Percentiles rank a stretch among this genome's conserved stretches.
These are phyloP conservation scores for Sporothrix inflata DNA, from an alignment of 2,329 filamentous ascomycete species.

Conservation along the genomic window DNA sequence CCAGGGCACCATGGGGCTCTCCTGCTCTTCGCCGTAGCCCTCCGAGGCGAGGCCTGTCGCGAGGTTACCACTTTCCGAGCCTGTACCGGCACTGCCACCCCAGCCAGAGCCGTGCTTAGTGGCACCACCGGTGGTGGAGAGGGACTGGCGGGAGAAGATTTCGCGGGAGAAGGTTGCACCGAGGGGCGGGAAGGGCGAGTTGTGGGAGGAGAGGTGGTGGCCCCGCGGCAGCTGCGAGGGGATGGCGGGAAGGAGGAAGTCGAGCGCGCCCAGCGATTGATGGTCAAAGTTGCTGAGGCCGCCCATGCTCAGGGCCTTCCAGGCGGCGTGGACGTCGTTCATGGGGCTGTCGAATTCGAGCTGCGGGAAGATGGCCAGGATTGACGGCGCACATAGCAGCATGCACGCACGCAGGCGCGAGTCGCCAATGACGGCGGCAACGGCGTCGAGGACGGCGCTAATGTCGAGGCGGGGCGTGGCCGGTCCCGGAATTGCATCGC, in stretches of 20 bases:
- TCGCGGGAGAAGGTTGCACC: constrained; percentile 49
- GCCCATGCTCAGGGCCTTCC: constrained; percentile 58
- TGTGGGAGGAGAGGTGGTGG: constrained; percentile 36
- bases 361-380: constrained; percentile 69
- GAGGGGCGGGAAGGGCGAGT: constrained; percentile 58
- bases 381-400: constrained; percentile 68
- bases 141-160: constrained; percentile 35
- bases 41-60: background rate
- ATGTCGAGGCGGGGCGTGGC: constrained; percentile 64
- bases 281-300: constrained; percentile 51
- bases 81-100: constrained; percentile 38
- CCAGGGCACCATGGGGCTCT: constrained; percentile 74
- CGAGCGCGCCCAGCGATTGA: constrained; percentile 60
- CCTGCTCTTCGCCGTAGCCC: constrained; percentile 59
- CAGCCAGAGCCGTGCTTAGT: constrained; percentile 25
- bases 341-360: constrained; percentile 54
- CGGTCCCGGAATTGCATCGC: constrained; percentile 62
- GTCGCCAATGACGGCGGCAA: constrained; percentile 74
- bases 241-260: constrained; percentile 64
- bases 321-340: constrained; percentile 54
- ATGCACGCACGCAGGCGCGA: constrained; percentile 79
- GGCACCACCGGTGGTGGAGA: background rate
- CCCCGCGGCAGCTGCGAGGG: constrained; percentile 47
- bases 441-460: constrained; percentile 73
- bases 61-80: background rate